These are phyloP conservation scores for Penicillium canariense DNA, from an alignment of 495 filamentous ascomycete species.

Conservation along the genomic window DNA sequence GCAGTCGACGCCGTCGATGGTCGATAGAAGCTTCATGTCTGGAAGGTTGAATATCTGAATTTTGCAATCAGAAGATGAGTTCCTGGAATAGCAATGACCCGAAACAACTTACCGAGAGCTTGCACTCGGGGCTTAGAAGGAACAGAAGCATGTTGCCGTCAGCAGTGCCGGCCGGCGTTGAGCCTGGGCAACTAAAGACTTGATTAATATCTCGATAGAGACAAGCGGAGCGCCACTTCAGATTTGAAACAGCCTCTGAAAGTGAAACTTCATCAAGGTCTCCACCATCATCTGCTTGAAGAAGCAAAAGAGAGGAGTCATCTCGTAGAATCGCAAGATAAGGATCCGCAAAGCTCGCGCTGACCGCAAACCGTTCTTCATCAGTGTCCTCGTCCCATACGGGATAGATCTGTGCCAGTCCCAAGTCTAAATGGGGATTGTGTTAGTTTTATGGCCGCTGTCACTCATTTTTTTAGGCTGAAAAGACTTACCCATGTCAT, in stretches of 20 bases:
- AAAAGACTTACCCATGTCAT: conserved; percentile 71
- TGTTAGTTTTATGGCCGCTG: conserved; percentile 1
- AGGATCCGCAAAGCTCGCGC: conserved; percentile 82
- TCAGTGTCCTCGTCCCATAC: conserved; percentile 85
- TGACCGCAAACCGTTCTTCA: conserved; percentile 70
- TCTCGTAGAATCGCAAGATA: conserved; percentile 84
- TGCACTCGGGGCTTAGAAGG: conserved; percentile 65
- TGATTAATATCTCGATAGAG: conserved; percentile 68
- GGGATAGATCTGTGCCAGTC: conserved; percentile 83
- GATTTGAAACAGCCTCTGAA: conserved; percentile 49
- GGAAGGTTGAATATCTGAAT: conserved; percentile 44
- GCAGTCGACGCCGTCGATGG: conserved; percentile 66
- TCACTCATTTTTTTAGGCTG: background rate
- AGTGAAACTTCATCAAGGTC: conserved; percentile 82
- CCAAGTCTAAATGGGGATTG: conserved; percentile 59
- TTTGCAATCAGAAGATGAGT: background rate
- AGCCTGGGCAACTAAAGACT: conserved; percentile 45
- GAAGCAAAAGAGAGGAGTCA: conserved; percentile 72
- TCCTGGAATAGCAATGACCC: background rate
- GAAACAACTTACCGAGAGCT: conserved; percentile 62
- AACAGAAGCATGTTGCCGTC: conserved; percentile 63
- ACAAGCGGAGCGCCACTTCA: conserved; percentile 76
- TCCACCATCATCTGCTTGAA: conserved; percentile 71
- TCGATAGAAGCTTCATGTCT: conserved; percentile 34
- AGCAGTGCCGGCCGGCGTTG: conserved; percentile 41